Conservation (phyloP, 352 stramenopile genomes). For the Blastocystis sp. region DNA sequence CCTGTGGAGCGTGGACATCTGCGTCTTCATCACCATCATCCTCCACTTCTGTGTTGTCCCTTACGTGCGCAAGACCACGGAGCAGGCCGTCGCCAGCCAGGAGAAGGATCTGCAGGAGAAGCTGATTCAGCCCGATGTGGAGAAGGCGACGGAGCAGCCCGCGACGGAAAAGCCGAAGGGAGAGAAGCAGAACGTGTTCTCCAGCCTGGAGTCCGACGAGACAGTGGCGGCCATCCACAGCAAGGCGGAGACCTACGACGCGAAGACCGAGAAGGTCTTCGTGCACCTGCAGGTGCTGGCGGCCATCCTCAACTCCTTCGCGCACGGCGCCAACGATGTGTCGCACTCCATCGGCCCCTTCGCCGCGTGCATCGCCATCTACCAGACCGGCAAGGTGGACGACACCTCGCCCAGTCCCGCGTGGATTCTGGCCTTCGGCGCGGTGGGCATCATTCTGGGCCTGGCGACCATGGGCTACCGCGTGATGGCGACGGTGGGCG, state of each 20-base stretch:
- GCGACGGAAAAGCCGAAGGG: conserved; percentile 66
- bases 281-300: conserved; percentile 79
- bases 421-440: conserved; percentile 73
- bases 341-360: conserved; percentile 78
- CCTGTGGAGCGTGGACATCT: conserved; percentile 58
- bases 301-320: conserved; percentile 77
- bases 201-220: conserved; percentile 67
- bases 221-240: conserved; percentile 70
- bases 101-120: neutral
- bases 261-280: conserved; percentile 74
- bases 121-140: neutral
- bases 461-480: conserved; percentile 70
- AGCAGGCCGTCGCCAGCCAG: neutral
- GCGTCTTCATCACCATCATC: conserved; percentile 51
- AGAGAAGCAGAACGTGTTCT: conserved; percentile 72
- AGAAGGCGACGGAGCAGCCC: neutral
- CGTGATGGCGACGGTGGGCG: conserved; percentile 69
- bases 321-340: conserved; percentile 80
- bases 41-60: conserved; percentile 35
- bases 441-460: conserved; percentile 69
- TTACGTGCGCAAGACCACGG: conserved; percentile 6
- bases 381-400: conserved; percentile 71
- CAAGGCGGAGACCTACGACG: conserved; percentile 73
- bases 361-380: conserved; percentile 76
- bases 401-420: conserved; percentile 70